Base-by-base conservation (phyloP, 148 eudicot genomes). In the Limonium bicolor region DNA sequence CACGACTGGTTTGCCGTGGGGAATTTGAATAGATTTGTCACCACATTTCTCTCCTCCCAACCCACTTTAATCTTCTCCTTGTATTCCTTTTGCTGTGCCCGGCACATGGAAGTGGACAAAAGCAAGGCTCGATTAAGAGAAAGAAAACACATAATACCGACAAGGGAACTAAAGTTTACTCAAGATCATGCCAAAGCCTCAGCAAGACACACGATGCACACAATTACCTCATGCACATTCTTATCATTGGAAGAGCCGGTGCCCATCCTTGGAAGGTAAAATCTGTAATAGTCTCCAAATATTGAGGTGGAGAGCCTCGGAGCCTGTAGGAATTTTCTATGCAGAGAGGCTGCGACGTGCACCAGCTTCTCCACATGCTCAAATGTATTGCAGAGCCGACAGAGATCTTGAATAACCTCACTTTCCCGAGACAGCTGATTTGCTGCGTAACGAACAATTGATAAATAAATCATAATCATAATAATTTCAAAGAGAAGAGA, bases 1-100 rank as follows among this genome's bases (percentile, higher is more conserved):
- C 96, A 87, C 10, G 94, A 79, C 66, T 83, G 96, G 58, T 71
- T 82, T 13, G 78, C 73, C 15, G 76, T 82, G 17, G 96, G 96
- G 7, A 71, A 80, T 39, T 68, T 28, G 47, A 87, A 87, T 53
- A 83, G 55, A 48, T 72, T 72, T 6, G 75, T 66, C 36, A 88
- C 70, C 19, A 47, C 68, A 25, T 66, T 47, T 57, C 92, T 72
- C 54, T 88, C 96, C 0, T 57, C 64, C 38, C 50, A 30, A 56
- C 69, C 63, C 13, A 83, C 74, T 59, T 53, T 47, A 21, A 82
- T 86, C 54, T 65, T 66, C 65, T 62, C 62, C 27, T 61, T 63
- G 27, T 64, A 76, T 36, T n/a, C n/a, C n/a, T n/a, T n/a, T 20
- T 61, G 76, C 90, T 82, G 62, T 19, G 10, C 20, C 47, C 8